Evolutionary conservation across 2,329 filamentous ascomycete genomes (phyloP), one percentile per base, ranked within the genome.

Genomic region (Nemania serpens): DNA sequence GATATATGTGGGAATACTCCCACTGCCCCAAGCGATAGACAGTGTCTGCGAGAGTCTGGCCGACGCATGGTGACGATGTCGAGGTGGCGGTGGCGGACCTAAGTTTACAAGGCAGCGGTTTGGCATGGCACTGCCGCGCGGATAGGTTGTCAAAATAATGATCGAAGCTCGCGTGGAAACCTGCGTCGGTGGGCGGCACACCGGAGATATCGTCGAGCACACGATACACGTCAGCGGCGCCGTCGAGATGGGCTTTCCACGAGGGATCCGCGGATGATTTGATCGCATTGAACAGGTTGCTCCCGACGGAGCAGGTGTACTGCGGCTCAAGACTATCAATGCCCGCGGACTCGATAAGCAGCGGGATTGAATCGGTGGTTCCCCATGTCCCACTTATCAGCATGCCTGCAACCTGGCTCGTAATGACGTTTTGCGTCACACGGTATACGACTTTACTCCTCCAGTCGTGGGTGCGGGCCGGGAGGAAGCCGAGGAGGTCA

Each of bases 61-160:
- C 83, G 42, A 93, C 77, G 70, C 91, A 94, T 76, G 25, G 46
- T 10, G 25, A 76, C 55, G 82, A 80, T 62, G 81, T n/a, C 36
- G 81, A 55, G 17, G 9, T 43, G 42, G 43, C 5, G 20, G 68
- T 68, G 64, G 75, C 75, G 59, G 74, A 65, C 17, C 80, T 75
- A 6, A 82, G 73, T 63, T 83, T 85, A 76, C 91, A 94, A 0
- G 91, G 91, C 0, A 93, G 78, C 0, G 89, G 84, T 69, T 89
- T 91, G 17, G 75, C 78, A 71, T 95, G 91, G 73, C 91, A 95
- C 71, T 92, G 88, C 0, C 91, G 83, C 0, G 91, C 88, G 0
- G 90, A 92, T 1, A 95, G 82, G 70, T 93, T 95, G 73, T 95
- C 91, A 69, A 88, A 95, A 77, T 95, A 95, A 74, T 93, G 91